phyloP scores from a whole-genome alignment of 768 basidiomycete species.

The Austroboletus festivus region DNA sequence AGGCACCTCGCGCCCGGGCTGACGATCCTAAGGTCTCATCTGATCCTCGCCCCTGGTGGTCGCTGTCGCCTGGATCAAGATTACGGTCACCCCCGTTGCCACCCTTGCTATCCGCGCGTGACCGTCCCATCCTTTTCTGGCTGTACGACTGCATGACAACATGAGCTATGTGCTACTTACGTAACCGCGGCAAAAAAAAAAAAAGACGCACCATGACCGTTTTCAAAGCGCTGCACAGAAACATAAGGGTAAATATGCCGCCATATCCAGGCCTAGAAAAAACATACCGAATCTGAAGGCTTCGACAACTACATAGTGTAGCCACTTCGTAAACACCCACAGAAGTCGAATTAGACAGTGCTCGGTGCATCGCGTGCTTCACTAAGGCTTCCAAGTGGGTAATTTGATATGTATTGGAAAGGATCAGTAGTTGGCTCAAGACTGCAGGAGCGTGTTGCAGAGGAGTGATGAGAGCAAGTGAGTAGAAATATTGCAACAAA shows the following conservation, averaged over 20 bases:
- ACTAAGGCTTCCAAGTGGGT: conserved; percentile 72
- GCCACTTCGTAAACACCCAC: conserved; percentile 95
- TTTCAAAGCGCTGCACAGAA: conserved; percentile 58
- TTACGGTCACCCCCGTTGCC: conserved; percentile 40
- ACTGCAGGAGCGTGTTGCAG: conserved; percentile 90
- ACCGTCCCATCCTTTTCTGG: conserved; percentile 61
- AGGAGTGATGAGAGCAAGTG: conserved; percentile 80
- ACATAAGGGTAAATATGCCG: conserved; percentile 9
- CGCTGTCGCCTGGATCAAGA: conserved; percentile 36
- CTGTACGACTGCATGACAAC: conserved; percentile 60
- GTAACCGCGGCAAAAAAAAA: no score
- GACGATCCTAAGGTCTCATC: conserved; percentile 33
- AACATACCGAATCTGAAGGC: conserved; percentile 82
- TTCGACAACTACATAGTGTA: conserved; percentile 83
- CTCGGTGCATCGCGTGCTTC: conserved; percentile 93
- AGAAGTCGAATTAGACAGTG: conserved; percentile 78
- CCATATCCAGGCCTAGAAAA: conserved; percentile 13
- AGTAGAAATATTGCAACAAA: conserved; percentile 91
- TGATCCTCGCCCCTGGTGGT: conserved; percentile 32
- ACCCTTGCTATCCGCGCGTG: conserved; percentile 47
- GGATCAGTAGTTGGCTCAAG: conserved; percentile 78
- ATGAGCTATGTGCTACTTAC: conserved; percentile 12
- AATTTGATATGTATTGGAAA: conserved; percentile 81
- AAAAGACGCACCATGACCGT: conserved; percentile 89
- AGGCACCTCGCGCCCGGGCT: conserved; percentile 60